These are phyloP conservation scores for Taphrina wiesneri DNA, from an alignment of 1,139 yeast species.

Conservation along the genomic window DNA sequence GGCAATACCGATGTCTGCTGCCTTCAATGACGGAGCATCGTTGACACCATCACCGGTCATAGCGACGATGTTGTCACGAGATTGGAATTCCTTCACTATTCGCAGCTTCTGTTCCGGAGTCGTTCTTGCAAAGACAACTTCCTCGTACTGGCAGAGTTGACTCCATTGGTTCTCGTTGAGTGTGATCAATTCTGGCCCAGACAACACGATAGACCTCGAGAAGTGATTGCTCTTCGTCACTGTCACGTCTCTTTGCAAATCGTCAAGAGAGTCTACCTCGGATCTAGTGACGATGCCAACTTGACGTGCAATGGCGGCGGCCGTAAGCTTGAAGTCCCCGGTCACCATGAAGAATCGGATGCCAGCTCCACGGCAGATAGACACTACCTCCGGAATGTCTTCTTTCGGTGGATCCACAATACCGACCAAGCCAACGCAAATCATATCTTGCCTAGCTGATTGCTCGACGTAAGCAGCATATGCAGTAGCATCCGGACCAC, in stretches of 20 bases:
- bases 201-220: conserved; percentile 45
- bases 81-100: conserved; percentile 55
- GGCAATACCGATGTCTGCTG: conserved; percentile 79
- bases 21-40: conserved; percentile 76
- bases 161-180: conserved; percentile 54
- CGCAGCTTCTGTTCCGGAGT: conserved; percentile 58
- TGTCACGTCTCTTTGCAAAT: conserved; percentile 41
- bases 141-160: conserved; percentile 47
- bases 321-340: conserved; percentile 59
- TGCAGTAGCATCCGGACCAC: conserved; percentile 10
- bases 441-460: conserved; percentile 39
- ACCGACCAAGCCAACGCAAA: conserved; percentile 53
- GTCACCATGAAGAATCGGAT: conserved; percentile 57
- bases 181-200: conserved; percentile 49
- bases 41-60: conserved; percentile 84
- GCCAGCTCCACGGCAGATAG: conserved; percentile 53
- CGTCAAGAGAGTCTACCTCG: conserved; percentile 39
- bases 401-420: conserved; percentile 57
- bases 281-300: conserved; percentile 50
- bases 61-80: conserved; percentile 56
- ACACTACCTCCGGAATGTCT: conserved; percentile 50
- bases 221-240: conserved; percentile 41
- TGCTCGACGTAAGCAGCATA: conserved; percentile 39
- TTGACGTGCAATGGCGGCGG: conserved; percentile 54
- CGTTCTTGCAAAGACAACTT: conserved; percentile 56